Conservation (phyloP, 768 basidiomycete species). For the Sistotremastrum niveocremeum region DNA sequence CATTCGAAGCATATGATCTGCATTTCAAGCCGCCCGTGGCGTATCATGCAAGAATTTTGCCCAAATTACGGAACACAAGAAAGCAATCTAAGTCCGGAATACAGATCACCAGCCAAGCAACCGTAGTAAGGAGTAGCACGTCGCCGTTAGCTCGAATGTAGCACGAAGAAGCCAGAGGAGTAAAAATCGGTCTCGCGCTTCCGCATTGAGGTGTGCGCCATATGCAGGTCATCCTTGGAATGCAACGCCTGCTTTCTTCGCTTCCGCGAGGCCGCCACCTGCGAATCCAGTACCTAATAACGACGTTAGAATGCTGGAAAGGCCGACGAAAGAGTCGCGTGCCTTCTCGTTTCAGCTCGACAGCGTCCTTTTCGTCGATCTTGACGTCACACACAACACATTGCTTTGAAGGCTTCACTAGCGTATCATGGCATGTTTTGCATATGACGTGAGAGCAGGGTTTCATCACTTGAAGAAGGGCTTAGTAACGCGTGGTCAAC, state of each 20-base stretch:
- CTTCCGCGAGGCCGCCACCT: constrained; percentile 89
- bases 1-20: too few species aligned
- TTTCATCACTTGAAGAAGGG: constrained; percentile 45
- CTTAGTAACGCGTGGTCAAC: background rate
- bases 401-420: constrained; percentile 63
- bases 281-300: constrained; percentile 79
- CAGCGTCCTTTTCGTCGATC: constrained; percentile 55
- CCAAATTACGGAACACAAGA: too few species aligned
- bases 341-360: constrained; percentile 87
- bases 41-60: too few species aligned
- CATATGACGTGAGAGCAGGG: constrained; percentile 88
- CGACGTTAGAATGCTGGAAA: constrained; percentile 1
- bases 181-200: too few species aligned
- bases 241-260: constrained; percentile 61
- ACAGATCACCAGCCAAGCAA: too few species aligned
- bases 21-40: too few species aligned
- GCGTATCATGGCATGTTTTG: constrained; percentile 79
- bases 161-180: too few species aligned
- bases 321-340: constrained; percentile 8
- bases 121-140: too few species aligned
- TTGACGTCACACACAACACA: constrained; percentile 77
- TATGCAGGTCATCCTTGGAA: constrained; percentile 56
- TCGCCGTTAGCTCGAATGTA: too few species aligned
- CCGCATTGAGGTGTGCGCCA: too few species aligned
- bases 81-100: too few species aligned